Percentiles rank a stretch among this genome's conserved stretches.
phyloP scores from a whole-genome alignment of 768 basidiomycete genomes.

The Trametes punicea region DNA sequence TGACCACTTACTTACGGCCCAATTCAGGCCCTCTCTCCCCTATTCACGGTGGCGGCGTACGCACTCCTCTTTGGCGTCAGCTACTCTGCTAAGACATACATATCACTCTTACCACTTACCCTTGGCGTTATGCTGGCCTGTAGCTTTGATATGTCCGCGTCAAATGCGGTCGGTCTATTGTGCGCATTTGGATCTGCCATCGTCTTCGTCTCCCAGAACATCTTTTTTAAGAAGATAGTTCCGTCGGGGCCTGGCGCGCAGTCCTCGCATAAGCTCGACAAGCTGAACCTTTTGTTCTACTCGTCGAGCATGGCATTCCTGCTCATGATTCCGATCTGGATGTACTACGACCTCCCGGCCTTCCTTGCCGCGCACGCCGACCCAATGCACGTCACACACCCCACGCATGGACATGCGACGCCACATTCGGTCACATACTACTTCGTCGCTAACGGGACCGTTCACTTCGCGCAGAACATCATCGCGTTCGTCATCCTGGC shows the following conservation, averaged over 20 bases:
- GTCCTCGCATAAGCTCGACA: slow-evolving; percentile 82
- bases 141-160: slow-evolving; percentile 87
- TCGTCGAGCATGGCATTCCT: slow-evolving; percentile 92
- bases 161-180: slow-evolving; percentile 81
- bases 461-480: slow-evolving; percentile 96
- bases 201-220: slow-evolving; percentile 96
- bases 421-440: slow-evolving; percentile 72
- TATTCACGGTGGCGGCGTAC: slow-evolving; percentile 97
- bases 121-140: slow-evolving; percentile 97
- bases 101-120: slow-evolving; percentile 92
- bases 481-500: slow-evolving; percentile 96
- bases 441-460: slow-evolving; percentile 91
- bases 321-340: slow-evolving; percentile 95
- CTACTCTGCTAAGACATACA: slow-evolving; percentile 88
- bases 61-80: slow-evolving; percentile 90
- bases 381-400: slow-evolving; percentile 43
- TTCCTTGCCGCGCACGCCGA: slow-evolving; percentile 48
- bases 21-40: slow-evolving; percentile 84
- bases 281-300: slow-evolving; percentile 93
- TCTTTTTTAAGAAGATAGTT: slow-evolving; percentile 99
- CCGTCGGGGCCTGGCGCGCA: slow-evolving; percentile 47
- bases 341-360: slow-evolving; percentile 78
- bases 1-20: not conserved
- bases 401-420: slow-evolving; percentile 40
- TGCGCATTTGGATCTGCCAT: slow-evolving; percentile 97